A percentile compares a stretch with the other conserved stretches of the same genome.
Evolutionary conservation across 306 rosid species (phyloP).

Genomic region (Echinosophora koreensis): DNA sequence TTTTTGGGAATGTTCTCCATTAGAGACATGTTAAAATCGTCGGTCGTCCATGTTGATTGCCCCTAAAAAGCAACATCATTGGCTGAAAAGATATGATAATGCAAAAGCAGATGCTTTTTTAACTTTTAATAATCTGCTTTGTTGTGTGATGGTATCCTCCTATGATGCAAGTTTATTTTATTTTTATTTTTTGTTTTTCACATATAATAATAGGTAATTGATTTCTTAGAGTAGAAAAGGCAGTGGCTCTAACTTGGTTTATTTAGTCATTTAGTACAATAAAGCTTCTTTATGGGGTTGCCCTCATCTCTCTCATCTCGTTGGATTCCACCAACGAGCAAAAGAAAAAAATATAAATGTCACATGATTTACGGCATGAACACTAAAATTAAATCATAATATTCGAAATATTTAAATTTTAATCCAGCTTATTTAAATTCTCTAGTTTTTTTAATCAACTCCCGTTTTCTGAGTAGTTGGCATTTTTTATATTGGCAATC

Average conservation of each 20-base stretch:
- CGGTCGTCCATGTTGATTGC: conserved; percentile 38
- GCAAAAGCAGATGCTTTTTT: conserved; percentile 46
- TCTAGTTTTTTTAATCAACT: too few species aligned
- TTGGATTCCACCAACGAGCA: conserved; percentile 45
- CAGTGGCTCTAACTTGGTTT: conserved; percentile 48
- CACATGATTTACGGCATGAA: conserved; percentile 5
- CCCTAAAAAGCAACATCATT: conserved; percentile 53
- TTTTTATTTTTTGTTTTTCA: conserved; percentile 15
- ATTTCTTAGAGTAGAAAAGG: conserved; percentile 48
- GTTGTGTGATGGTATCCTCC: conserved; percentile 26
- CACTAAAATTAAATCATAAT: background rate
- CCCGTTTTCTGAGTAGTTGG: background rate
- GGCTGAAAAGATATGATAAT: conserved; percentile 47
- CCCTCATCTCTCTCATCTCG: conserved; percentile 40
- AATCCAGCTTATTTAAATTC: too few species aligned
- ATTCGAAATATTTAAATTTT: background rate
- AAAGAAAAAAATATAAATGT: background rate
- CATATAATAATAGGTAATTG: conserved; percentile 39
- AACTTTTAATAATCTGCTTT: conserved; percentile 36
- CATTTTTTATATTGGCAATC: background rate
- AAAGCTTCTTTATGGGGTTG: conserved; percentile 67
- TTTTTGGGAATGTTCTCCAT: conserved; percentile 49
- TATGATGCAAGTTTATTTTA: conserved; percentile 42
- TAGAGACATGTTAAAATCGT: conserved; percentile 46
- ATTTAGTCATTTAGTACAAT: conserved; percentile 48